These are phyloP conservation scores for Fusarium vanettenii DNA, from an alignment of 2,329 filamentous ascomycete species.

Conservation along the genomic window DNA sequence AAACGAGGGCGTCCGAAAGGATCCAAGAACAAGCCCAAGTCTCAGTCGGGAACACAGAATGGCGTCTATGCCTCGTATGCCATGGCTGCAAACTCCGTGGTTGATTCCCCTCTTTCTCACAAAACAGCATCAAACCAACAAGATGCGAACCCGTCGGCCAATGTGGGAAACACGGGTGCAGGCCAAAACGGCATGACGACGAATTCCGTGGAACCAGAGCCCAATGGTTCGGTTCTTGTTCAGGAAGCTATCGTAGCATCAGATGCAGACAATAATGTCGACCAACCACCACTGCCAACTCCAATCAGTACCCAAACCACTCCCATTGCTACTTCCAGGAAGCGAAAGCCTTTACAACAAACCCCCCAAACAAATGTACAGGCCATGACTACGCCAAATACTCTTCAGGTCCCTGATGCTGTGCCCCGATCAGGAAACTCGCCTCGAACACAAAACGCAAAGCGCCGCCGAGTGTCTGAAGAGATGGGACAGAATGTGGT, in stretches of 20 bases:
- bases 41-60: conserved; percentile 20
- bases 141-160: neutral
- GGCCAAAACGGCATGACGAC: neutral
- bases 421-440: neutral
- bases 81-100: neutral
- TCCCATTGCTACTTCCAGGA: conserved; percentile 1
- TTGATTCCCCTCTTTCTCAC: conserved; percentile 28
- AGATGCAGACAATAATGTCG: neutral
- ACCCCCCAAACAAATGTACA: neutral
- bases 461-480: conserved; percentile 44
- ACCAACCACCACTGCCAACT: neutral
- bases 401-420: conserved; percentile 2
- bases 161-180: neutral
- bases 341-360: conserved; percentile 22
- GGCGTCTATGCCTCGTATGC: neutral
- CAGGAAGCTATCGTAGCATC: neutral
- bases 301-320: neutral
- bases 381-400: neutral
- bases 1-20: conserved; percentile 58
- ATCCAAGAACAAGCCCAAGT: conserved; percentile 57
- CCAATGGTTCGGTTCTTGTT: neutral
- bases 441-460: conserved; percentile 32
- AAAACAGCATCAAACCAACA: conserved; percentile 13
- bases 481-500: conserved; percentile 26
- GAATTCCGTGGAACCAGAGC: neutral